Conservation (phyloP, 2,329 filamentous ascomycete genomes). For the Myotisia sp. region DNA sequence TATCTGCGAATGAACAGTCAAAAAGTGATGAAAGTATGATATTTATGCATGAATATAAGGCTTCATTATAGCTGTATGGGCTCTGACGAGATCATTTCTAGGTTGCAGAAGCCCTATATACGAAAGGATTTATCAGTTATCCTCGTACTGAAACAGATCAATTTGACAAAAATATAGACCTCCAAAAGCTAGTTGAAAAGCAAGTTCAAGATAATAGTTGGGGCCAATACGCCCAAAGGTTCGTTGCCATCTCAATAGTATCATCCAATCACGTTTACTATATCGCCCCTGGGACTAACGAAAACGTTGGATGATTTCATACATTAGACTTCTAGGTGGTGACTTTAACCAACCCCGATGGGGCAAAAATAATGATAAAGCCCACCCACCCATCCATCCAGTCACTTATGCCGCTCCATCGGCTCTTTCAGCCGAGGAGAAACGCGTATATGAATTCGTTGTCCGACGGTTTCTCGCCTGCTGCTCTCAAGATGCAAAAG, state of each 20-base stretch:
- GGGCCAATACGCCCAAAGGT: slow-evolving; percentile 64
- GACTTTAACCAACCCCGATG: slow-evolving; percentile 68
- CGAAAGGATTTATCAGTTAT: slow-evolving; percentile 92
- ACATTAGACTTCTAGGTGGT: slow-evolving; percentile 48
- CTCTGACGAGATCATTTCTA: slow-evolving; percentile 13
- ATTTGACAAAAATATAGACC: slow-evolving; percentile 79
- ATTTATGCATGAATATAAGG: not conserved
- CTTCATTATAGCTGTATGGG: not conserved
- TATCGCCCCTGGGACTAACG: not conserved
- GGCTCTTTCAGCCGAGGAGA: slow-evolving; percentile 50
- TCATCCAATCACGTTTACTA: too few relatives aligned
- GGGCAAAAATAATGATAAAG: slow-evolving; percentile 85
- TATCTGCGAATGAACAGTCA: slow-evolving; percentile 86
- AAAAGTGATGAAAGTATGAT: slow-evolving; percentile 64
- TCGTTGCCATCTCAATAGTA: slow-evolving; percentile 15
- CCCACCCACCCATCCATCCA: slow-evolving; percentile 92
- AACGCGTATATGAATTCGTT: slow-evolving; percentile 80
- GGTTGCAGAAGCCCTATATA: slow-evolving; percentile 73
- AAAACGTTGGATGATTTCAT: not conserved
- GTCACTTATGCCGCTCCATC: slow-evolving; percentile 62
- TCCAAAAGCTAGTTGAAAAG: slow-evolving; percentile 65
- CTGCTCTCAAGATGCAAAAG: slow-evolving; percentile 86
- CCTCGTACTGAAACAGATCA: slow-evolving; percentile 94
- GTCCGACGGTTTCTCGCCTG: slow-evolving; percentile 84
- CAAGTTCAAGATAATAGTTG: slow-evolving; percentile 63